These are phyloP conservation scores for Thalassiosira mediterranea DNA, from an alignment of 352 stramenopile species.

Conservation along the genomic window DNA sequence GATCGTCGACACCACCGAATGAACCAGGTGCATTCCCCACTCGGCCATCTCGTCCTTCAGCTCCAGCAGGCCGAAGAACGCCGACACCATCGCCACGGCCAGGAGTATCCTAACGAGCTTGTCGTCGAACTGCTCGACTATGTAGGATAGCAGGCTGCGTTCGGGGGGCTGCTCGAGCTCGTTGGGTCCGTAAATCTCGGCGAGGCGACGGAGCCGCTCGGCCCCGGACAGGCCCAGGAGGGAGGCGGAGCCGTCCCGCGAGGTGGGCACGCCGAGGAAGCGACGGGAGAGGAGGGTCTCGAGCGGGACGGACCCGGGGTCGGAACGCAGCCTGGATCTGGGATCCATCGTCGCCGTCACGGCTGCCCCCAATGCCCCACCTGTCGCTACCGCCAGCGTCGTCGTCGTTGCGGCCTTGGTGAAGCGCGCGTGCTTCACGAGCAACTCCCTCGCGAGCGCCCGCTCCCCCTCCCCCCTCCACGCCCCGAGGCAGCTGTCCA, in stretches of 20 bases:
- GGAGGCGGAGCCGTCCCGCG: constrained; percentile 17
- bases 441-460: not conserved
- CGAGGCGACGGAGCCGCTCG: constrained; percentile 31
- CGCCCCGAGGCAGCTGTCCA: constrained; percentile 43
- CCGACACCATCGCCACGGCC: constrained; percentile 93
- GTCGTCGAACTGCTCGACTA: constrained; percentile 97
- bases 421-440: not conserved
- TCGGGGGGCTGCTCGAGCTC: constrained; percentile 45
- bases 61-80: constrained; percentile 92
- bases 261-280: constrained; percentile 39
- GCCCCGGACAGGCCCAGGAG: constrained; percentile 32
- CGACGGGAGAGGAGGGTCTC: constrained; percentile 32
- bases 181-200: constrained; percentile 64
- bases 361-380: too few species aligned
- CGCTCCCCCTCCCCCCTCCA: constrained; percentile 17
- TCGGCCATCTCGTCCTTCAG: constrained; percentile 61
- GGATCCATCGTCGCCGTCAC: too few species aligned
- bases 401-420: too few species aligned
- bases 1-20: constrained; percentile 85
- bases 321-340: constrained; percentile 24
- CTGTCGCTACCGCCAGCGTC: too few species aligned
- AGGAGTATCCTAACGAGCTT: constrained; percentile 97
- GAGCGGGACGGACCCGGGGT: constrained; percentile 49
- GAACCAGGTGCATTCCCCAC: constrained; percentile 80
- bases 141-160: constrained; percentile 59